Evolutionary conservation across 2,329 filamentous ascomycete species (phyloP).

Genomic region (Xylaria sp.): DNA sequence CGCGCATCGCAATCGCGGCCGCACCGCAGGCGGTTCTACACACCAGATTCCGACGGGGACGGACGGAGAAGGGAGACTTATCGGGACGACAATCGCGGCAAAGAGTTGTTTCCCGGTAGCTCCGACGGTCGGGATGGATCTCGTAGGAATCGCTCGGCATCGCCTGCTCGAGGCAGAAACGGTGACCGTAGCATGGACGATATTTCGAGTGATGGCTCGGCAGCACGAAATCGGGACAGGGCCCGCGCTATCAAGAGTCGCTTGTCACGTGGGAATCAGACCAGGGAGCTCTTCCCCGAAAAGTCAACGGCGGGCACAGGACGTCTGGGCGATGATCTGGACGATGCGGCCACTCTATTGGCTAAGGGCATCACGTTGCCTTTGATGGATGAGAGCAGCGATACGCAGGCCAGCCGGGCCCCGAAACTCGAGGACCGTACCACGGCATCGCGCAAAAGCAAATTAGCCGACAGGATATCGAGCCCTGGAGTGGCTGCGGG

Average conservation of each 20-base stretch:
- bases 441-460: constrained; percentile 30
- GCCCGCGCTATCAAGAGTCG: constrained; percentile 51
- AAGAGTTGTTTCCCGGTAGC: constrained; percentile 64
- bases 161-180: constrained; percentile 49
- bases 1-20: constrained; percentile 32
- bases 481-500: constrained; percentile 30
- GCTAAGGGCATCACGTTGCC: constrained; percentile 52
- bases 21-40: constrained; percentile 41
- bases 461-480: constrained; percentile 42
- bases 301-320: constrained; percentile 46
- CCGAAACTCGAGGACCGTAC: constrained; percentile 37
- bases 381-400: constrained; percentile 47
- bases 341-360: constrained; percentile 56
- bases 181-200: constrained; percentile 45
- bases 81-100: constrained; percentile 49
- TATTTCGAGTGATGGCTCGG: constrained; percentile 34
- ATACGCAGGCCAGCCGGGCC: constrained; percentile 25
- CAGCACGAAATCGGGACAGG: constrained; percentile 45
- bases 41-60: constrained; percentile 32
- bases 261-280: constrained; percentile 44
- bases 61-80: constrained; percentile 29
- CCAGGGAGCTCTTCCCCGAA: constrained; percentile 62
- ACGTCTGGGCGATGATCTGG: constrained; percentile 55
- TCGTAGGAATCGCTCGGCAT: constrained; percentile 54
- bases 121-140: constrained; percentile 32